Base-by-base conservation (phyloP, 495 filamentous ascomycete genomes). In the Clavariopsis aquatica region DNA sequence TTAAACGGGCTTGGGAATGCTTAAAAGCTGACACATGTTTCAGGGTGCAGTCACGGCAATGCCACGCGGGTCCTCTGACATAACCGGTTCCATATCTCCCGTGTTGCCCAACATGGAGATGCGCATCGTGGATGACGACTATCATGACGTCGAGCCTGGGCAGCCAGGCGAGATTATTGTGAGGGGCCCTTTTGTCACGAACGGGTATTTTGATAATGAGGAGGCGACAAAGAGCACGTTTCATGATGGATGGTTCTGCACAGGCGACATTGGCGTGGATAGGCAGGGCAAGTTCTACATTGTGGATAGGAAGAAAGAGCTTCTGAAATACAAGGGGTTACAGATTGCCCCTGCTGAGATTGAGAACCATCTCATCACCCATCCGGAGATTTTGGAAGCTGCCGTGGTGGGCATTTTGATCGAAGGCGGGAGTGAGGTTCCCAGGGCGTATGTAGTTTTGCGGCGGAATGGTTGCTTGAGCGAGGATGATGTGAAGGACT, bases 161-260 rank as follows among this genome's bases (percentile, higher is more conserved):
- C 69, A 82, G 62, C 59, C 60, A 0, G 78, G 82, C 31, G 82
- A 84, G 62, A 75, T 84, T 15, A 92, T 87, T 83, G 78, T 94
- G 62, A 84, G 85, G 68, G 91, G 91, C 0, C 85, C 87, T 0
- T 88, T 91, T 51, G 78, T 95, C 15, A 95, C 94, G 79, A 75
- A 83, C 49, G 86, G 86, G 15, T 96, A 96, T 70, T 82, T 85
- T 62, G 92, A 93, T 67, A 87, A 90, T 60, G 77, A 81, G 0
- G 78, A 82, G 31, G 82, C 82, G 1, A 92, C 89, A 0, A 81
- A 87, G 20, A 81, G 88, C 0, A 83, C 93, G 29, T 88, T 85
- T 0, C 36, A 61, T 0, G 90, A 94, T 64, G 89, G 89, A 1
- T 96, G 85, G 76, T 94, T 94, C 78, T 90, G 86, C 68, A 94